Evolutionary conservation across 495 filamentous ascomycete genomes (phyloP), one percentile per base, ranked within the genome.

Genomic region (Pyrenula massariospora): DNA sequence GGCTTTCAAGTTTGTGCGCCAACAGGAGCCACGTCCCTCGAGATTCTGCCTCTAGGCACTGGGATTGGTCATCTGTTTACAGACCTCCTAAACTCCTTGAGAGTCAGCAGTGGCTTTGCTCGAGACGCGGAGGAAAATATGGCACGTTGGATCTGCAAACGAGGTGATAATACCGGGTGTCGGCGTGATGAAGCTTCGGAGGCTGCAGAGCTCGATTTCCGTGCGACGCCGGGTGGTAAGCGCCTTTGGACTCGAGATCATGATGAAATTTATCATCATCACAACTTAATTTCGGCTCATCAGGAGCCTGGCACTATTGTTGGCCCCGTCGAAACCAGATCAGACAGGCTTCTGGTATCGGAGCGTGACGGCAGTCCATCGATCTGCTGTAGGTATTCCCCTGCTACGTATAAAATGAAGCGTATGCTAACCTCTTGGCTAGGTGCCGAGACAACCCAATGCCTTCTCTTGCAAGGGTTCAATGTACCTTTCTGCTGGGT

Each of bases 401-500:
- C 12, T n/a, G 24, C 2, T 10, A 12, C 21, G 10, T 25, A 11
- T 22, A 24, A 23, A 10, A 2, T 19, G 22, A 50, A 2, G 42
- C 36, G 23, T 22, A 10, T 36, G 5, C 20, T 64, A 54, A 63
- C 24, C 24, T 22, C 25, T 10, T 3, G 25, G 22, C 20, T 22
- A 63, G 63, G 63, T 49, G 58, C 56, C n/a, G 61, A 58, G 19
- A 62, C 63, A 8, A 62, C 64, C 1, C 53, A 65, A 56, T 71
- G 68, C 55, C 59, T 66, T 19, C 59, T 65, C 20, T 60, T 69
- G 10, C 58, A 64, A 36, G 50, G 42, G 22, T 53, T 64, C 5
- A 62, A 68, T 19, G 56, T 69, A 15, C 62, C 67, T 2, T 70
- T 71, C 59, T 71, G 68, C 61, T 71, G 69, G 48, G 68, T 62